Evolutionary conservation across 306 rosid species (phyloP), one percentile per base, ranked within the genome.

Genomic region (Castanospermum australe): DNA sequence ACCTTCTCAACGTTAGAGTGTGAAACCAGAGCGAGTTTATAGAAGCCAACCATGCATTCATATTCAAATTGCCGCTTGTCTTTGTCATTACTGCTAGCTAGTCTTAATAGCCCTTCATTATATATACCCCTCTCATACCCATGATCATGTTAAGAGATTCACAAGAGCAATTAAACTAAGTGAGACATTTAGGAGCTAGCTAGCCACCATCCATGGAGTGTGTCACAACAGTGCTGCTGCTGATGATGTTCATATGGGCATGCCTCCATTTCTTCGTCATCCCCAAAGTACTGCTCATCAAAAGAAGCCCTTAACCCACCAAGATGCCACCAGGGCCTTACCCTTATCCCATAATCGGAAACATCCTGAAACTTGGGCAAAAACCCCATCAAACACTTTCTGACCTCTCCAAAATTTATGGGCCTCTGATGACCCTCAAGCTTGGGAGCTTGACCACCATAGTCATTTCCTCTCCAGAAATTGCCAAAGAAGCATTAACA

Each of bases 371-470:
- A 17, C 76, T 70, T 4, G 63, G 62, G 47, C 28, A 32, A 28
- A 32, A 50, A 5, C 62, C 76, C 4, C 63, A 70, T 5, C 63
- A 50, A 17, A 2, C 32, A 30, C 76, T 70, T 21, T 3, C 4
- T 18, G 75, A 81, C 3, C 81, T 85, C 6, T 76, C 92, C 41
- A 47, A 50, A 39, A 42, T 28, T 28, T 39, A 81, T 6, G 88
- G 89, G 2, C 91, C 87, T 0, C 25, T 86, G 1, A 83, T 88
- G 79, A 44, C 60, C 6, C 48, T 88, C 3, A 73, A 81, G 13
- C 83, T 88, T 0, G 88, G 92, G 18, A 81, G 47, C 38, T 1
- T 78, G 4, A 85, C 83, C 7, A 69, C 88, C 13, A 33, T 71
- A 51, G 32, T 71, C 2, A 71, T 71, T 20, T 71, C 63, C 30